Percentiles rank a stretch among this genome's conserved stretches.
phyloP scores from a whole-genome alignment of 2,329 filamentous ascomycete species.

The Fusarium secorum region DNA sequence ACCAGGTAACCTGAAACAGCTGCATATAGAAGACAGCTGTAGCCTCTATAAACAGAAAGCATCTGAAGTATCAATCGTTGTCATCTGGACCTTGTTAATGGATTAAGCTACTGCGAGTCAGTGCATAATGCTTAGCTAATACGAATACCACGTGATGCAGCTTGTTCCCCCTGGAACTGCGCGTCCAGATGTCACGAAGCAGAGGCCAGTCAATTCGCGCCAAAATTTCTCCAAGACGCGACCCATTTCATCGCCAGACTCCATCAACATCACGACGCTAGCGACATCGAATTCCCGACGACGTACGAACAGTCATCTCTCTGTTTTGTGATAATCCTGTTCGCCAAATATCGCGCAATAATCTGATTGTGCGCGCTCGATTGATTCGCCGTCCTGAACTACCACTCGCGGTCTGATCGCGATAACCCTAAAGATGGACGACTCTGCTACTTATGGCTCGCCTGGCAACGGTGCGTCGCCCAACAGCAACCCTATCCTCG shows the following conservation, averaged over 20 bases:
- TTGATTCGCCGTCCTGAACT: conserved; percentile 25
- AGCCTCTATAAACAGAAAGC: background rate
- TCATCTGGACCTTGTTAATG: background rate
- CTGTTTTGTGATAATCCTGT: background rate
- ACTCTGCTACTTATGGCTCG: conserved; percentile 64
- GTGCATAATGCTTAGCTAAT: conserved; percentile 14
- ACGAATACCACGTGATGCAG: background rate
- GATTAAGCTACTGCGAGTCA: background rate
- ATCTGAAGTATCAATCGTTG: background rate
- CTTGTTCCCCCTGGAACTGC: conserved; percentile 2
- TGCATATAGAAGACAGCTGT: background rate
- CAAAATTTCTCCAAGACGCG: conserved; percentile 52
- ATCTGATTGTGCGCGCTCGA: conserved; percentile 15
- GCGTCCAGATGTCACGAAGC: conserved; percentile 33
- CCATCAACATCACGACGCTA: conserved; percentile 42
- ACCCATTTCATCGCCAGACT: conserved; percentile 39
- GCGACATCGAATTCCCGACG: conserved; percentile 28
- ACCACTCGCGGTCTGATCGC: conserved; percentile 17
- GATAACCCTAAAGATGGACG: conserved; percentile 60
- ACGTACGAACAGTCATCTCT: conserved; percentile 10
- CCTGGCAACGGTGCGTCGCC: conserved; percentile 65
- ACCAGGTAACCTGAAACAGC: background rate
- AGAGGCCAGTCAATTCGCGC: conserved; percentile 44
- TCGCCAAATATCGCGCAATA: conserved; percentile 17
- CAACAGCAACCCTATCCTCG: conserved; percentile 62